phyloP scores from a whole-genome alignment of 2,329 filamentous ascomycete genomes.

The Beauveria sp. region DNA sequence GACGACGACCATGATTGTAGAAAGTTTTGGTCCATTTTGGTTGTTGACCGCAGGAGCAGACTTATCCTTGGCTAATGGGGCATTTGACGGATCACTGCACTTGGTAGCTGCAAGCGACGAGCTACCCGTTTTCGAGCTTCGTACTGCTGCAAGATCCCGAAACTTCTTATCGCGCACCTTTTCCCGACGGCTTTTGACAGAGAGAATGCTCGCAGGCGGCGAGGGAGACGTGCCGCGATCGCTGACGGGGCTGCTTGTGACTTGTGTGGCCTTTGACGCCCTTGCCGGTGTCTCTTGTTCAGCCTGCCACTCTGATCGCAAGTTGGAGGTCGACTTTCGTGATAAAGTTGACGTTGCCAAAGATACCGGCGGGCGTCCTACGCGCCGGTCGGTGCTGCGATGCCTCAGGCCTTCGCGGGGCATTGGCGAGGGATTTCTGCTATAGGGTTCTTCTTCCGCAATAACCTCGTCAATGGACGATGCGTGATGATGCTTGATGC shows the following conservation, averaged over 20 bases:
- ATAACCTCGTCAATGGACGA: conserved; percentile 19
- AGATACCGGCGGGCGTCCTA: conserved; percentile 3
- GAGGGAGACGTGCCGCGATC: conserved; percentile 11
- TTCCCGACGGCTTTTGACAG: conserved; percentile 27
- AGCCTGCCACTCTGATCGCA: neutral
- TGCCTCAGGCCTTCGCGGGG: neutral
- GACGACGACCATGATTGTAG: conserved; percentile 32
- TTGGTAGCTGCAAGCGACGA: neutral
- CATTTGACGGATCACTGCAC: neutral
- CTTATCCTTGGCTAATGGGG: neutral
- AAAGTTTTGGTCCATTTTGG: conserved; percentile 21
- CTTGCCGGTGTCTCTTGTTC: neutral
- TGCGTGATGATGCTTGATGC: conserved; percentile 20
- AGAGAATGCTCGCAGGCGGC: conserved; percentile 15
- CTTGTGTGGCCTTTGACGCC: conserved; percentile 6
- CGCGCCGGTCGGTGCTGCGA: conserved; percentile 4
- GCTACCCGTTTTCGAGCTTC: conserved; percentile 2
- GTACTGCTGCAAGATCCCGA: conserved; percentile 31
- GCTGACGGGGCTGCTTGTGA: conserved; percentile 17
- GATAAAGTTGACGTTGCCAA: neutral
- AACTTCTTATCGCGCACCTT: conserved; percentile 33
- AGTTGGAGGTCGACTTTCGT: conserved; percentile 5
- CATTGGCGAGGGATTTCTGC: conserved; percentile 8
- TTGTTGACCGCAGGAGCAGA: conserved; percentile 15
- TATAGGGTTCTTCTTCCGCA: conserved; percentile 1